phyloP scores from a whole-genome alignment of 2,329 filamentous ascomycete species.

The Trichoderma sp. region DNA sequence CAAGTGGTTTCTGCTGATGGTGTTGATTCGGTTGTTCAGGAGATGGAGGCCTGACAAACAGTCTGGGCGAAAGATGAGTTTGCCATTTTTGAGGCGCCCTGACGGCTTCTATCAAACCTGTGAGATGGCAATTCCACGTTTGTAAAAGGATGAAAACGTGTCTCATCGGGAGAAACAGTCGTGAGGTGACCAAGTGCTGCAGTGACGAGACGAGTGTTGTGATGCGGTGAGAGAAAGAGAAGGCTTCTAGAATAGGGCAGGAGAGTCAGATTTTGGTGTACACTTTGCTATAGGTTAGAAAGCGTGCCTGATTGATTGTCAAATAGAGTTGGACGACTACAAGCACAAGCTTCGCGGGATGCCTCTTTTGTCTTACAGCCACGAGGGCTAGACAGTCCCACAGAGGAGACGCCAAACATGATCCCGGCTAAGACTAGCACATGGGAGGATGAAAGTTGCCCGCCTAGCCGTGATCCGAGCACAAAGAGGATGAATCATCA shows the following conservation, averaged over 20 bases:
- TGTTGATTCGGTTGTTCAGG: not conserved
- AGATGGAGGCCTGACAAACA: conserved; percentile 3
- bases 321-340: not conserved
- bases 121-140: conserved; percentile 7
- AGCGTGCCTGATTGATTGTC: not conserved
- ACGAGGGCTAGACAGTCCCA: not conserved
- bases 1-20: not conserved
- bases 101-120: not conserved
- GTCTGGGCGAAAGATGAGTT: not conserved
- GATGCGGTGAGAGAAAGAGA: not conserved
- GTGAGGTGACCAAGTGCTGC: not conserved
- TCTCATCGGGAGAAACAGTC: not conserved
- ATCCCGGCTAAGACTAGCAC: not conserved
- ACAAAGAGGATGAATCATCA: not conserved
- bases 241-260: not conserved
- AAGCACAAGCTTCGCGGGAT: conserved; percentile 10
- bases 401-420: not conserved
- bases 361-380: not conserved
- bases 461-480: conserved; percentile 1
- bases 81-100: not conserved
- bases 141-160: not conserved
- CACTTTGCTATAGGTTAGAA: not conserved
- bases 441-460: not conserved
- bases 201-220: conserved; percentile 10
- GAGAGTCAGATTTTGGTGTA: not conserved